phyloP scores from a whole-genome alignment of 495 filamentous ascomycete genomes.

The Daldinia concentrica region DNA sequence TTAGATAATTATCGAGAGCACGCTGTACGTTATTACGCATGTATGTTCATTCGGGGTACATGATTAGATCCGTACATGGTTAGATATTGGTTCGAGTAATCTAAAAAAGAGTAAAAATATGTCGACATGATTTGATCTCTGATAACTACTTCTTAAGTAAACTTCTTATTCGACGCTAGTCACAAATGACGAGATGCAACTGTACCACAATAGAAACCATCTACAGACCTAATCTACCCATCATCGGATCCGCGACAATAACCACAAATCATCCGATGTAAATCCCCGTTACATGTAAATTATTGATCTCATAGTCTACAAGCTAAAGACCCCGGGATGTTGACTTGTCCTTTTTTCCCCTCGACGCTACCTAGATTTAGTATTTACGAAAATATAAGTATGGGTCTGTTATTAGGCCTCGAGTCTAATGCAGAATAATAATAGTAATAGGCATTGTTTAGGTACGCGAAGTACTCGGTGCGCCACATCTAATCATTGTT shows the following conservation, averaged over 20 bases:
- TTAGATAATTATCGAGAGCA: constrained; percentile 22
- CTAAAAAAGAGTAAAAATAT: constrained; percentile 25
- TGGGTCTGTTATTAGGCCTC: neutral
- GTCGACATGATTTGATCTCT: constrained; percentile 41
- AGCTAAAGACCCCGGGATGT: neutral
- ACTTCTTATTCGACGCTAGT: constrained; percentile 32
- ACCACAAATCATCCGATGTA: constrained; percentile 10
- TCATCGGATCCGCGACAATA: constrained; percentile 4
- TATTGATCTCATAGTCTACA: constrained; percentile 8
- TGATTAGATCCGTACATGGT: constrained; percentile 20
- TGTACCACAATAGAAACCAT: constrained; percentile 19
- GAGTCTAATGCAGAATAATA: constrained; percentile 13
- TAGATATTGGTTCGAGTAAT: constrained; percentile 31
- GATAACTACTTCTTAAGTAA: constrained; percentile 6
- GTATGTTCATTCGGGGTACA: constrained; percentile 4
- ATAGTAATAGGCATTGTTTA: constrained; percentile 16
- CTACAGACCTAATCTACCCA: constrained; percentile 1
- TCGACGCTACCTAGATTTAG: neutral
- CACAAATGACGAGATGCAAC: constrained; percentile 36
- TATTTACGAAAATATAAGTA: constrained; percentile 12
- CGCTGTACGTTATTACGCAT: constrained; percentile 7
- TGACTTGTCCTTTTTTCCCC: constrained; percentile 4
- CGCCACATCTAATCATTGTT: neutral
- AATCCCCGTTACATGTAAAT: constrained; percentile 14
- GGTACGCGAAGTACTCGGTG: neutral